Percentiles rank a stretch among this genome's conserved stretches.
These are phyloP conservation scores for Oryza officinalis DNA, from an alignment of 176 grass and related monocot species.

Conservation along the genomic window DNA sequence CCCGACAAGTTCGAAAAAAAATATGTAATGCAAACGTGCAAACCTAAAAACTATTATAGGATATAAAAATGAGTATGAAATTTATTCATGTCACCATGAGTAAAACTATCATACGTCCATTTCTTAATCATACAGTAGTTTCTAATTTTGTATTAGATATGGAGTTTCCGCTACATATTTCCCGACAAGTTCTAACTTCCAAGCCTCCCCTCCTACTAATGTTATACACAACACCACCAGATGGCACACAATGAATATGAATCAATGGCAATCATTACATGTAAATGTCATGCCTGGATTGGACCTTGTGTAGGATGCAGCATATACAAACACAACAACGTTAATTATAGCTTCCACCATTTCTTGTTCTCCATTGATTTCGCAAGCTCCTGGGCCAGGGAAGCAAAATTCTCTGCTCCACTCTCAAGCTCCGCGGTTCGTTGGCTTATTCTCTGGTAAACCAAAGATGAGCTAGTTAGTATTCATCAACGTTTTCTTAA, in stretches of 20 bases:
- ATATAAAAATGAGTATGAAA: too few species aligned
- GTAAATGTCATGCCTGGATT: background rate
- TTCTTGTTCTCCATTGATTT: constrained; percentile 97
- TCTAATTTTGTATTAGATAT: too few species aligned
- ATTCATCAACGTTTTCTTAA: background rate
- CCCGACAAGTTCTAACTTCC: background rate
- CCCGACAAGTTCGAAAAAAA: background rate
- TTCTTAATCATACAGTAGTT: too few species aligned
- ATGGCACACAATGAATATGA: background rate
- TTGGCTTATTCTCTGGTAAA: constrained; percentile 78
- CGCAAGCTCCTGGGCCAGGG: constrained; percentile 74
- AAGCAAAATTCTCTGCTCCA: constrained; percentile 76
- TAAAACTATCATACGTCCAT: too few species aligned
- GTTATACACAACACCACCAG: background rate
- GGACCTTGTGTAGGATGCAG: background rate
- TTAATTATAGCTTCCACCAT: constrained; percentile 86
- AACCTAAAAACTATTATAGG: too few species aligned
- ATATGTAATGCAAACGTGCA: too few species aligned
- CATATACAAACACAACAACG: background rate
- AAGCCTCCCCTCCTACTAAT: background rate
- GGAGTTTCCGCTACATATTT: too few species aligned
- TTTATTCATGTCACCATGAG: too few species aligned
- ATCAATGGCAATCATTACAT: background rate
- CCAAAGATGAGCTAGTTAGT: background rate
- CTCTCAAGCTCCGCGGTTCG: constrained; percentile 78